These are phyloP conservation scores for Candida anglica DNA, from an alignment of 805 yeast species.

Conservation along the genomic window DNA sequence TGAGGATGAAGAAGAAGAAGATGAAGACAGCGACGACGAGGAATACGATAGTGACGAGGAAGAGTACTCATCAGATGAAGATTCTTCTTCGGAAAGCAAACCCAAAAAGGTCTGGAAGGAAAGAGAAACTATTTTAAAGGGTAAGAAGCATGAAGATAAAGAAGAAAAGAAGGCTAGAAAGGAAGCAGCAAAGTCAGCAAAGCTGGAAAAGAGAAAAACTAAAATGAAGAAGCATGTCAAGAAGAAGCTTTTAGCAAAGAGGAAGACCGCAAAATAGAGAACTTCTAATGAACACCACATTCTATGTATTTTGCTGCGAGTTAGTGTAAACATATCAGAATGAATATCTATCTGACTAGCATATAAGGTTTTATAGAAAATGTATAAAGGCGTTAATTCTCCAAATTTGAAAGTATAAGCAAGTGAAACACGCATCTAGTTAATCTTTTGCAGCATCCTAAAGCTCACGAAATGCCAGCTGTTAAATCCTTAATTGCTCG, in stretches of 20 bases:
- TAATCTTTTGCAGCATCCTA: too few relatives aligned
- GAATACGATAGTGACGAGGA: constrained; percentile 47
- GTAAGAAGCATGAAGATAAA: constrained; percentile 58
- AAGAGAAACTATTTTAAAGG: constrained; percentile 39
- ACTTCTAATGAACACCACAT: too few relatives aligned
- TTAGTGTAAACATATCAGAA: too few relatives aligned
- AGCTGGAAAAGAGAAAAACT: constrained; percentile 29
- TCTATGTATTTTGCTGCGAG: too few relatives aligned
- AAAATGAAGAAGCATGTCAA: constrained; percentile 36
- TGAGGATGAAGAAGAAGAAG: constrained; percentile 23
- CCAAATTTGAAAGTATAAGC: too few relatives aligned
- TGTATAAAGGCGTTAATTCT: too few relatives aligned
- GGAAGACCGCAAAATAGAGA: constrained; percentile 2
- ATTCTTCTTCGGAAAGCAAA: constrained; percentile 21
- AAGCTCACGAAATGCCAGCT: too few relatives aligned
- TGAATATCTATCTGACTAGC: too few relatives aligned
- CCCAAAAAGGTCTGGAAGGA: constrained; percentile 33
- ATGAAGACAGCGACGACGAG: constrained; percentile 46
- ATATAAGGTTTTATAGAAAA: too few relatives aligned
- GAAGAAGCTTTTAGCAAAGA: constrained; percentile 18
- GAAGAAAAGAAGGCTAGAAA: constrained; percentile 47
- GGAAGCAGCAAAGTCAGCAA: constrained; percentile 27
- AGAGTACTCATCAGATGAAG: constrained; percentile 15
- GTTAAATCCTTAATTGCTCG: too few relatives aligned
- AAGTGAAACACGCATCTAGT: too few relatives aligned